Base-by-base conservation (phyloP, 1,139 yeast genomes). In the Schizosaccharomyces versatilis region DNA sequence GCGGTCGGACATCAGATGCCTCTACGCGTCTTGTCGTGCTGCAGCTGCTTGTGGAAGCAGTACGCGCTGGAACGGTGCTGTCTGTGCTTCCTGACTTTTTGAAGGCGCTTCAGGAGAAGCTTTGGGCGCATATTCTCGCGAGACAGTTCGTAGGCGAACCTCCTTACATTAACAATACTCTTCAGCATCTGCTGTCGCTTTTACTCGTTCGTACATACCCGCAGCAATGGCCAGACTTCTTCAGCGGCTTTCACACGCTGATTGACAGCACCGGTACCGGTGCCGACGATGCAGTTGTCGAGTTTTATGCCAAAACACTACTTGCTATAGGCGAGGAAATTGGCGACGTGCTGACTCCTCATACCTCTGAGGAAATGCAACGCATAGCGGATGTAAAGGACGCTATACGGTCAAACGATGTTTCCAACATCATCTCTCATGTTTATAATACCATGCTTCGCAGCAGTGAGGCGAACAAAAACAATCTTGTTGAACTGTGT, bases 311-410 rank as follows among this genome's bases (percentile, higher is more conserved):
- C 14, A 44, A 44, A 62, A 75, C 85, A 14, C 70, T 86, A 57
- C 68, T 80, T 53, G 77, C 83, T 36, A 78, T 90, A 58, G 96
- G 93, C 65, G 80, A 80, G 53, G 96, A 88, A 67, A 85, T 93
- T 60, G 98, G 95, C 38, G 98, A 93, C 66, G 90, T 83, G 64
- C 75, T 86, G 62, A 81, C 86, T 60, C 70, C 79, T 38, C 75
- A 95, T 61, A 76, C 81, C 15, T 61, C 65, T 9, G 77, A 77
- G 60, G 66, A 73, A 39, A 79, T 78, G 53, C 81, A 80, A 56
- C 75, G 86, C 62, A 84, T 82, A 64, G 81, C 76, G 61, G 65
- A 71, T 51, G 71, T 90, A 59, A 93, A 93, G 65, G 98, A 93
- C 67, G 73, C 78, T 44, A 80, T 93, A 62, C 76, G 99, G 64